phyloP scores from a whole-genome alignment of 495 filamentous ascomycete genomes.

The Hypoxylon lenormandii region DNA sequence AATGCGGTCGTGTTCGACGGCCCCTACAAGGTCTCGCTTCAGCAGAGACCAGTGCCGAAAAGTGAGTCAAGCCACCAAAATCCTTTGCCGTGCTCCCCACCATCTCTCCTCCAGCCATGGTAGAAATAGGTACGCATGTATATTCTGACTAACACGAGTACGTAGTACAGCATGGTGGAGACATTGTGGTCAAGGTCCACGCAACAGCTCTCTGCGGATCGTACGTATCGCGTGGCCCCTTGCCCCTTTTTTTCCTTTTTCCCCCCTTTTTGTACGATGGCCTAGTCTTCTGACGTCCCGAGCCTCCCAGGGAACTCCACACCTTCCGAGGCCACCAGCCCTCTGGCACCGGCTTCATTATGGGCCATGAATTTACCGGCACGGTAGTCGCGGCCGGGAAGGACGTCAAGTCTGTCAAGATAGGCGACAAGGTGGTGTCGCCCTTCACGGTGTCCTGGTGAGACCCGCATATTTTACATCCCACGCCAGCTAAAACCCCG shows the following conservation, averaged over 20 bases:
- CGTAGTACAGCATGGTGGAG: conserved; percentile 74
- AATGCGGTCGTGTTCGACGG: conserved; percentile 79
- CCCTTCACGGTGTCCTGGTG: conserved; percentile 92
- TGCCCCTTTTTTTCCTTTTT: no score
- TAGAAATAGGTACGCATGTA: neutral
- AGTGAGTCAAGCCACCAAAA: conserved; percentile 45
- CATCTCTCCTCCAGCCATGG: neutral
- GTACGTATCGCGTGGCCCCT: conserved; percentile 63
- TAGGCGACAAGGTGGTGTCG: conserved; percentile 82
- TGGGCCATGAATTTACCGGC: conserved; percentile 88
- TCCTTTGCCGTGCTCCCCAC: no score
- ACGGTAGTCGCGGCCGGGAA: conserved; percentile 74
- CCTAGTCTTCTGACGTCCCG: conserved; percentile 10
- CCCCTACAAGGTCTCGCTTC: conserved; percentile 69
- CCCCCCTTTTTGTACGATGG: conserved; percentile 15
- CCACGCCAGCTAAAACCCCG: conserved; percentile 7
- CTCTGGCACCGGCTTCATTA: conserved; percentile 59
- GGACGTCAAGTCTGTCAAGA: conserved; percentile 73
- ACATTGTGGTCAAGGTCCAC: conserved; percentile 86
- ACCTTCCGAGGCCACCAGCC: conserved; percentile 85
- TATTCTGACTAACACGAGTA: conserved; percentile 28
- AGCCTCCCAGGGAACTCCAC: conserved; percentile 79
- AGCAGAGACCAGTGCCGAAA: conserved; percentile 73
- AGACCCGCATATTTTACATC: conserved; percentile 43
- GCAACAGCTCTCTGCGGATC: conserved; percentile 91